A percentile compares a stretch with the other conserved stretches of the same genome.
Evolutionary conservation across 2,329 filamentous ascomycete genomes (phyloP).

Genomic region (Aaosphaeria arxii): DNA sequence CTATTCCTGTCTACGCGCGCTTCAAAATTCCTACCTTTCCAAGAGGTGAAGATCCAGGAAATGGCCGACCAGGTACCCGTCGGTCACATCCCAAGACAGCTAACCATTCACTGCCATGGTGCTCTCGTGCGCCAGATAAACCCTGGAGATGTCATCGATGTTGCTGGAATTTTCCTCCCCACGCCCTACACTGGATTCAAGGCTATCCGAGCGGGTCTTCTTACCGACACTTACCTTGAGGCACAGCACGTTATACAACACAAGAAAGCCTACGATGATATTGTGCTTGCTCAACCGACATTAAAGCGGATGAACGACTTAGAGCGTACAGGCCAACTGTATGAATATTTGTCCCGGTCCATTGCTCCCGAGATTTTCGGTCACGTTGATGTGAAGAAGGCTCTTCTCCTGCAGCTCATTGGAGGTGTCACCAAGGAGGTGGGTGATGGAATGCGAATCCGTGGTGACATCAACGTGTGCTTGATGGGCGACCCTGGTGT

Average conservation of each 20-base stretch:
- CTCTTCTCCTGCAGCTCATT: conserved; percentile 88
- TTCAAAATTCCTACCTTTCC: conserved; percentile 95
- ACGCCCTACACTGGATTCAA: conserved; percentile 99
- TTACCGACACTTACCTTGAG: conserved; percentile 96
- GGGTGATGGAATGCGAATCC: conserved; percentile 97
- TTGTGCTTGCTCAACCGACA: conserved; percentile 76
- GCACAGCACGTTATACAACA: conserved; percentile 92
- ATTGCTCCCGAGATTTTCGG: conserved; percentile 98
- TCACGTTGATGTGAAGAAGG: conserved; percentile 97
- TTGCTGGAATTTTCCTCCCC: conserved; percentile 92
- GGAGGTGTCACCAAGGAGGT: conserved; percentile 96
- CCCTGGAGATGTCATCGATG: conserved; percentile 90
- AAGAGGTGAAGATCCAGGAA: conserved; percentile 98
- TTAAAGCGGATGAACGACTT: conserved; percentile 83
- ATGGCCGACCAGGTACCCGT: conserved; percentile 99
- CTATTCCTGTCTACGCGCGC: conserved; percentile 92
- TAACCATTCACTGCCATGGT: conserved; percentile 88
- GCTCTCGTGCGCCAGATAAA: conserved; percentile 82
- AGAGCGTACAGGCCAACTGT: conserved; percentile 82
- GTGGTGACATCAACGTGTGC: conserved; percentile 98
- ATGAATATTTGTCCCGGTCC: conserved; percentile 91
- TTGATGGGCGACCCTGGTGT: conserved; percentile 99
- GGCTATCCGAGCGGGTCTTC: conserved; percentile 90
- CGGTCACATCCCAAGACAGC: conserved; percentile 88
- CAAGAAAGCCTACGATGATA: conserved; percentile 96